These are phyloP conservation scores for Exobasidium cylindrosporum DNA, from an alignment of 1,284 basidiomycete genomes.

Conservation along the genomic window DNA sequence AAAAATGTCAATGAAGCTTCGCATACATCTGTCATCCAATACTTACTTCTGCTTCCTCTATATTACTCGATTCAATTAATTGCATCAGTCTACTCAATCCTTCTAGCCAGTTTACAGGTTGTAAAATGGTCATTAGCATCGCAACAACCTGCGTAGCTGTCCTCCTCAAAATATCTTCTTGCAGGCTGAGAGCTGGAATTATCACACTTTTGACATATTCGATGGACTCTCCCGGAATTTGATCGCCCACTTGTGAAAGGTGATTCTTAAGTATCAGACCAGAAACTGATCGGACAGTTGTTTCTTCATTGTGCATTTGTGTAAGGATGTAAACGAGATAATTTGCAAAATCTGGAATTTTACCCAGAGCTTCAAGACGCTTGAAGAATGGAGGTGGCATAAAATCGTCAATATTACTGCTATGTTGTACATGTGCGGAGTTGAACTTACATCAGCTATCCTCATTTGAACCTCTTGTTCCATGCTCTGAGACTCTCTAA, in stretches of 20 bases:
- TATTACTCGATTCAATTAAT: conserved; percentile 40
- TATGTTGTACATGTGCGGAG: neutral
- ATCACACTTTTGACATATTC: conserved; percentile 51
- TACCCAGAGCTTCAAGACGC: conserved; percentile 45
- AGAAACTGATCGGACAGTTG: conserved; percentile 87
- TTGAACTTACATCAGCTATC: conserved; percentile 39
- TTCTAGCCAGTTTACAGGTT: conserved; percentile 48
- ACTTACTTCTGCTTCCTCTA: conserved; percentile 42
- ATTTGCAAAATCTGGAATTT: conserved; percentile 69
- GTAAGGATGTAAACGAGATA: conserved; percentile 92
- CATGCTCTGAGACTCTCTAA: conserved; percentile 46
- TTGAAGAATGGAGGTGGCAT: conserved; percentile 6
- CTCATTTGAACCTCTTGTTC: conserved; percentile 42
- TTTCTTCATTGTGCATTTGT: conserved; percentile 74
- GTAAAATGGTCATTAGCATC: conserved; percentile 49
- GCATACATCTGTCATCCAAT: neutral
- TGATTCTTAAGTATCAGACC: conserved; percentile 98
- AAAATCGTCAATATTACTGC: neutral
- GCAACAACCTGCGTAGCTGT: conserved; percentile 53
- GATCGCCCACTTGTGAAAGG: conserved; percentile 29
- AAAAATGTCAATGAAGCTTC: neutral
- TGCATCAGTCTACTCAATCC: conserved; percentile 46
- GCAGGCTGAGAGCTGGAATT: conserved; percentile 45
- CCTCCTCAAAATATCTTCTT: conserved; percentile 50
- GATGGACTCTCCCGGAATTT: conserved; percentile 42